Percentiles rank a stretch among this genome's conserved stretches.
These are phyloP conservation scores for Tricholoma terreum DNA, from an alignment of 768 basidiomycete genomes.

Conservation along the genomic window DNA sequence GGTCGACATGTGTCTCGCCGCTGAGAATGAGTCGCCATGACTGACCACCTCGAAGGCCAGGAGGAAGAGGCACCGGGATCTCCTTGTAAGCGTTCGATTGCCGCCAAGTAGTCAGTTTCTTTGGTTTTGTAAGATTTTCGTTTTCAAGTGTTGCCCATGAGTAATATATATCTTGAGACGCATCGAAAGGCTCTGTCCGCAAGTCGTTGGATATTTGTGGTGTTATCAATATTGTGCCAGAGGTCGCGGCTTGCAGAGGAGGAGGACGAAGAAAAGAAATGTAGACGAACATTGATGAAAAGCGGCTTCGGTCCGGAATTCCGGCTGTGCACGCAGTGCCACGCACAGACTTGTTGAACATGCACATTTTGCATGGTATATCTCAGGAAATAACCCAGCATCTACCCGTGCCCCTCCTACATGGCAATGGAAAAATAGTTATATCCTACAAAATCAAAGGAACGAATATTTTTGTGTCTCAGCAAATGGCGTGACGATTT, in stretches of 20 bases:
- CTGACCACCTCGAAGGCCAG: conserved; percentile 47
- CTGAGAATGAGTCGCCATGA: conserved; percentile 66
- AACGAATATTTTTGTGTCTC: too few species aligned
- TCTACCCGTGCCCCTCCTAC: too few species aligned
- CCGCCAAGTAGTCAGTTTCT: conserved; percentile 76
- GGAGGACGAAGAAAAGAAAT: conserved; percentile 88
- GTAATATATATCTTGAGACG: conserved; percentile 64
- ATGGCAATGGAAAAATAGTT: too few species aligned
- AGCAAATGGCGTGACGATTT: too few species aligned
- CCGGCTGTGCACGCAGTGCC: too few species aligned
- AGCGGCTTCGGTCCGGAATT: too few species aligned
- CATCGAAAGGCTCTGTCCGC: conserved; percentile 67
- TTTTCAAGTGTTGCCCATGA: conserved; percentile 46
- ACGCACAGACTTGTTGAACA: too few species aligned
- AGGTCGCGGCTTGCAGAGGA: conserved; percentile 47
- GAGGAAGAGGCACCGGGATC: conserved; percentile 64
- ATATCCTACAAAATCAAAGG: too few species aligned
- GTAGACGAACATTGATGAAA: conserved; percentile 44
- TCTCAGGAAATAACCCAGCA: too few species aligned
- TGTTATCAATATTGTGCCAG: conserved; percentile 54
- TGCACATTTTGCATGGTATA: too few species aligned
- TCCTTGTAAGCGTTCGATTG: conserved; percentile 70
- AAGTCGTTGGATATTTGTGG: conserved; percentile 91
- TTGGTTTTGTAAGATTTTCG: conserved; percentile 37
- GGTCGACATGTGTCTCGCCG: conserved; percentile 23